Conservation (phyloP, 1,284 basidiomycete genomes). For the Kalmanozyma brasiliensis region DNA sequence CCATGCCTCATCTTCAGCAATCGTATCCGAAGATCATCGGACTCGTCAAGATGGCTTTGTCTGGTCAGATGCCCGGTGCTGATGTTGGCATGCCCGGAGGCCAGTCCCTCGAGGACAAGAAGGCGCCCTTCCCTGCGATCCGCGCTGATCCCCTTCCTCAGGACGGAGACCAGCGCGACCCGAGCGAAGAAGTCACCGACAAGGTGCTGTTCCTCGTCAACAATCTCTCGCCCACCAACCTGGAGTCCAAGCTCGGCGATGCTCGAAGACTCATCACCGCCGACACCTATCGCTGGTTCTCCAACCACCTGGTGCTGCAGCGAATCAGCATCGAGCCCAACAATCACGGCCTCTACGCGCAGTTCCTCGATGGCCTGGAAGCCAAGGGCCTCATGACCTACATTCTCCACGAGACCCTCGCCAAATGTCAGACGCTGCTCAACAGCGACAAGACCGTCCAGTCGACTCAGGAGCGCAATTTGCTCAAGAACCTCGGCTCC, state of each 20-base stretch:
- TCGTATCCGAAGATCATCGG: slow-evolving; percentile 82
- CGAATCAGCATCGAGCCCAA: slow-evolving; percentile 96
- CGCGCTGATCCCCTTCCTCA: slow-evolving; percentile 68
- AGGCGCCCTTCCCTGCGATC: slow-evolving; percentile 69
- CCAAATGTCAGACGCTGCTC: slow-evolving; percentile 81
- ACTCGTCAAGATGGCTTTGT: slow-evolving; percentile 55
- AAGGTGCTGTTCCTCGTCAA: slow-evolving; percentile 97
- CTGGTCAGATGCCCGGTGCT: slow-evolving; percentile 34
- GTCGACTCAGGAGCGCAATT: slow-evolving; percentile 81
- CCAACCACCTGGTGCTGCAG: slow-evolving; percentile 94
- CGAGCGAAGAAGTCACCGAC: slow-evolving; percentile 89
- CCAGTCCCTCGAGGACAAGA: slow-evolving; percentile 57
- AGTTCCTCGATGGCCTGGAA: slow-evolving; percentile 83
- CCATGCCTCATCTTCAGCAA: slow-evolving; percentile 87
- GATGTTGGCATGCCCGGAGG: slow-evolving; percentile 36
- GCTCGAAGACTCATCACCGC: slow-evolving; percentile 55
- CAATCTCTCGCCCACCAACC: slow-evolving; percentile 93
- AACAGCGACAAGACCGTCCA: slow-evolving; percentile 92
- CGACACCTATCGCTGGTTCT: slow-evolving; percentile 80
- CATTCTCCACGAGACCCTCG: slow-evolving; percentile 90
- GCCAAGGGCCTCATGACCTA: slow-evolving; percentile 69
- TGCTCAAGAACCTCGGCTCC: slow-evolving; percentile 91
- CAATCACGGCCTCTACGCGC: slow-evolving; percentile 93
- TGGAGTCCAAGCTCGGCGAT: slow-evolving; percentile 75
- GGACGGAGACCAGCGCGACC: slow-evolving; percentile 69